A percentile compares a stretch with the other conserved stretches of the same genome.
Evolutionary conservation across 371 early-diverging fungal genomes (phyloP).

Genomic region (Mucor velutinosus): DNA sequence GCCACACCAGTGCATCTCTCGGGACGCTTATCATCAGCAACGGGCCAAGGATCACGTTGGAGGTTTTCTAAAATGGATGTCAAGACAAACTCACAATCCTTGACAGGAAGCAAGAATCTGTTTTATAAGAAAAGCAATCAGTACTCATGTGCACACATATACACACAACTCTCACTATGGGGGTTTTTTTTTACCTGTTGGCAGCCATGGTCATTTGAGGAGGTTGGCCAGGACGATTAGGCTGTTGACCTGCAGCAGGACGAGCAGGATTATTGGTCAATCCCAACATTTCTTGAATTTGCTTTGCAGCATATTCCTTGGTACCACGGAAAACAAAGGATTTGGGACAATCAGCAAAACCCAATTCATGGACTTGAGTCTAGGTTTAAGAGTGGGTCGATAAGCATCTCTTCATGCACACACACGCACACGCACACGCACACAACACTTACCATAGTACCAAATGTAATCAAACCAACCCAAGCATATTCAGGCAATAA

Average conservation of each 20-base stretch:
- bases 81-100: constrained; percentile 94
- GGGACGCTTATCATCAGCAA: constrained; percentile 91
- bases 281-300: constrained; percentile 96
- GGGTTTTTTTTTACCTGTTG: constrained; percentile 32
- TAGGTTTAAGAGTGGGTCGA: constrained; percentile 24
- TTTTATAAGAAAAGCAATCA: not conserved
- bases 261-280: constrained; percentile 61
- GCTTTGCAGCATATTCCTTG: constrained; percentile 94
- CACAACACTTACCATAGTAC: constrained; percentile 89
- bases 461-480: constrained; percentile 97
- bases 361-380: constrained; percentile 94
- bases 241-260: constrained; percentile 53
- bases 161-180: not conserved
- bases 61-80: constrained; percentile 95
- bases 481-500: constrained; percentile 93
- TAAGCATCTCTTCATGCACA: not conserved
- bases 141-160: not conserved
- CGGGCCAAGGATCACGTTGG: constrained; percentile 99
- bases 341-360: constrained; percentile 94
- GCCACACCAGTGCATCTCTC: constrained; percentile 99
- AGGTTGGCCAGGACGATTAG: constrained; percentile 65
- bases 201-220: constrained; percentile 54
- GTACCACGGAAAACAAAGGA: constrained; percentile 98
- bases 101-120: constrained; percentile 87
- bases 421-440: not conserved